Percentiles rank a stretch among this genome's conserved stretches.
Evolutionary conservation across 805 yeast genomes (phyloP).

Genomic region (Soucietia sequanensis): DNA sequence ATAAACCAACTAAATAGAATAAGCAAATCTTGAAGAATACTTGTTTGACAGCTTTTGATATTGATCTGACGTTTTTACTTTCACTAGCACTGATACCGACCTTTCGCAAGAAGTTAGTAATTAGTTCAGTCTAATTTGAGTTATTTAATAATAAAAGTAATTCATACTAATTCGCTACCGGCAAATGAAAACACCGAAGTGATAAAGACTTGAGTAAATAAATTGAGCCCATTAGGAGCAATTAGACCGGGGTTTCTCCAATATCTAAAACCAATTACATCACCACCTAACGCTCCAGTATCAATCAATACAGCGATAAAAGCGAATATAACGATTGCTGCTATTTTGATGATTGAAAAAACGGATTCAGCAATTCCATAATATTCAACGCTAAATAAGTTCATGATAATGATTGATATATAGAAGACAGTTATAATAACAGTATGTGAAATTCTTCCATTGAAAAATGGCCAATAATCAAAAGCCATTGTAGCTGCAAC

Average conservation of each 20-base stretch:
- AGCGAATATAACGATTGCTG: slow-evolving; percentile 19
- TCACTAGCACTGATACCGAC: slow-evolving; percentile 33
- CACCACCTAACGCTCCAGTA: slow-evolving; percentile 23
- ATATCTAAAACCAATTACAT: slow-evolving; percentile 23
- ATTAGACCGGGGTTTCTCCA: slow-evolving; percentile 25
- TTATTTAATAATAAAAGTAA: too few relatives aligned
- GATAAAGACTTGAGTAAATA: slow-evolving; percentile 17
- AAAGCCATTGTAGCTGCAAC: slow-evolving; percentile 25
- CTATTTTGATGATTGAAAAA: slow-evolving; percentile 22
- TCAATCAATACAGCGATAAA: slow-evolving; percentile 18
- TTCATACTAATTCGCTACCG: slow-evolving; percentile 14
- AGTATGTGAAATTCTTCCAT: slow-evolving; percentile 16
- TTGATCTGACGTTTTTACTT: slow-evolving; percentile 6
- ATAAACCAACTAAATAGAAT: slow-evolving; percentile 55
- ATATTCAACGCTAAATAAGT: slow-evolving; percentile 22
- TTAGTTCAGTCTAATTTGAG: background rate
- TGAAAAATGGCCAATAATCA: slow-evolving; percentile 19
- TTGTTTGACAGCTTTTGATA: background rate
- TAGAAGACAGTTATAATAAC: slow-evolving; percentile 14
- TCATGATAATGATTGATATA: slow-evolving; percentile 15
- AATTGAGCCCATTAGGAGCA: slow-evolving; percentile 10
- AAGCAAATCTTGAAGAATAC: slow-evolving; percentile 72
- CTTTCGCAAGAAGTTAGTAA: slow-evolving; percentile 24
- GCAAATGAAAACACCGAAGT: slow-evolving; percentile 22
- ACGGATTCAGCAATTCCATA: slow-evolving; percentile 23